Evolutionary conservation across 1,284 basidiomycete genomes (phyloP), one percentile per base, ranked within the genome.

Genomic region (Volvariella volvacea): DNA sequence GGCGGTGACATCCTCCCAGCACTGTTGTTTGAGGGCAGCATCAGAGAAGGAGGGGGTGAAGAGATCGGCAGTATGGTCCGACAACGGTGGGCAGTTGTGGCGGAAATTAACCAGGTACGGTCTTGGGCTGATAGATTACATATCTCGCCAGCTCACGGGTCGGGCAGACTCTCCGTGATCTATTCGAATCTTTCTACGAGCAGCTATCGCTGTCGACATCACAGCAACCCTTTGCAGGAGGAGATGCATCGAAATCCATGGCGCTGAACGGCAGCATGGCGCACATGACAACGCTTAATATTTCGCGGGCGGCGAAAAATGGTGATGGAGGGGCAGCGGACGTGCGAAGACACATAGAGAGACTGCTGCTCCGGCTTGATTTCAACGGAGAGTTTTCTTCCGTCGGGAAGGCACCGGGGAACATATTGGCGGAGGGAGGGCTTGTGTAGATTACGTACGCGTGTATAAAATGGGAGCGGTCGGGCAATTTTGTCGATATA

Each of bases 1-100:
- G 88, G 88, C n/a, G 92, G 90, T 0, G 90, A 94, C 56, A 79
- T 94, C 2, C 67, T 94, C 1, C 92, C 92, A 8, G 87, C 84
- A 0, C 67, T 93, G 34, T 64, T 93, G 32, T 82, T 81, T 49
- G 90, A 92, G 54, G 88, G 86, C 19, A 87, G 83, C 55, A 58
- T 86, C 39, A 67, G 70, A 3, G 49, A 52, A 22, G 74, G 74
- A 12, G 75, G 67, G 2, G 68, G 65, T 14, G 73, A 76, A 44
- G 70, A 71, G 45, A 77, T 89, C 7, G 87, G 83, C 3, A 67
- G 67, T 32, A 70, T 83, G 72, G 85, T 92, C 0, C 70, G 73
- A 50, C 83, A 90, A 54, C 73, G 90, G 39, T 75, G 76, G 59
- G 55, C 59, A 7, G 66, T 80, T 22, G 80, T 93, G 4, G 72